These are phyloP conservation scores for Gymnopus androsaceus DNA, from an alignment of 1,284 basidiomycete species.

Conservation along the genomic window DNA sequence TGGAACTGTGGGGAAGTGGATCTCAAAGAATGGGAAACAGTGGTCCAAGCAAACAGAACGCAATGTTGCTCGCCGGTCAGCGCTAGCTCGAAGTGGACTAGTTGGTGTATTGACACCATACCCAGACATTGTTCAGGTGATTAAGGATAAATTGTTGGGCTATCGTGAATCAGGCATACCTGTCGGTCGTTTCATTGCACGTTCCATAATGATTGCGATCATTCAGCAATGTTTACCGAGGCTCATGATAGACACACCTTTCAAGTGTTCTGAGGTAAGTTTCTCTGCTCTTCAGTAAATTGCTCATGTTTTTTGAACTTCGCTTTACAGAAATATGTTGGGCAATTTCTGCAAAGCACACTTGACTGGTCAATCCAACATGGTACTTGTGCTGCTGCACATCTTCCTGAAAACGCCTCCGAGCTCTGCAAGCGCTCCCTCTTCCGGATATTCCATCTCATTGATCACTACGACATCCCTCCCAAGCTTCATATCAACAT, in stretches of 20 bases:
- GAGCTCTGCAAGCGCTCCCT: conserved; percentile 20
- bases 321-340: conserved; percentile 21
- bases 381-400: conserved; percentile 22
- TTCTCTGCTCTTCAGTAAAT: neutral
- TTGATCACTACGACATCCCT: conserved; percentile 22
- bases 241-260: conserved; percentile 1
- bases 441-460: conserved; percentile 21
- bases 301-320: neutral
- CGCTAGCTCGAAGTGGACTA: conserved; percentile 15
- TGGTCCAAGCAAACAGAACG: conserved; percentile 5
- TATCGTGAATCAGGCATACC: conserved; percentile 15
- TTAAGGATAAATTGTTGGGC: conserved; percentile 11
- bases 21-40: neutral
- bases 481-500: conserved; percentile 17
- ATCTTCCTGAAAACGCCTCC: conserved; percentile 21
- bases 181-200: conserved; percentile 8
- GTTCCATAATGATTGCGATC: conserved; percentile 21
- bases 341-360: conserved; percentile 20
- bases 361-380: conserved; percentile 24
- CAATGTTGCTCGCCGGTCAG: conserved; percentile 17
- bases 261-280: conserved; percentile 18
- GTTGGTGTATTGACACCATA: conserved; percentile 17
- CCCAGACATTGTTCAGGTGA: conserved; percentile 13
- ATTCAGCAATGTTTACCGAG: conserved; percentile 13
- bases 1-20: conserved; percentile 20